These are phyloP conservation scores for Candida rishiriensis DNA, from an alignment of 805 yeast genomes.

Conservation along the genomic window DNA sequence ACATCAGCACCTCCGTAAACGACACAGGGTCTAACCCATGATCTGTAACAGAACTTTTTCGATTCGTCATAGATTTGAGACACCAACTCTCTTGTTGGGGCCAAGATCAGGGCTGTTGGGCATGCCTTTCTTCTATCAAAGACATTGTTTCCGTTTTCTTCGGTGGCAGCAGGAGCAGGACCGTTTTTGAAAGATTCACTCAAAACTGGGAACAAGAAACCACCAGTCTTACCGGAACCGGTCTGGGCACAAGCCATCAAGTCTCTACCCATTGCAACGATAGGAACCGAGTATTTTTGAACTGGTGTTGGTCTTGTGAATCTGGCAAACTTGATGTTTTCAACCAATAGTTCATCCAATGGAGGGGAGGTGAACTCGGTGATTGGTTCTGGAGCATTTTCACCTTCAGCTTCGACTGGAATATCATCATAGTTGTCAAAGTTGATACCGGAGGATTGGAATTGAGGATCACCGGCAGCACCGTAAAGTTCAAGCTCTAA, in stretches of 20 bases:
- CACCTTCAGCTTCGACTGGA: constrained; percentile 97
- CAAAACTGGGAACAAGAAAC: constrained; percentile 95
- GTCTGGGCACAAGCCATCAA: constrained; percentile 95
- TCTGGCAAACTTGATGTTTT: constrained; percentile 82
- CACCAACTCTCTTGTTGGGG: constrained; percentile 99
- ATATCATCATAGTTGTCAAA: constrained; percentile 98
- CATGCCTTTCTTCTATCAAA: constrained; percentile 72
- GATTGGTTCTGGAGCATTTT: constrained; percentile 90
- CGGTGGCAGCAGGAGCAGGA: constrained; percentile 56
- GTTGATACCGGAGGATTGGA: constrained; percentile 95
- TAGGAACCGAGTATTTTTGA: constrained; percentile 87
- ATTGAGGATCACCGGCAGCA: constrained; percentile 60
- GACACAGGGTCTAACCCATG: constrained; percentile 96
- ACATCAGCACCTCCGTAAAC: constrained; percentile 99
- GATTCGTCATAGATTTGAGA: constrained; percentile 96
- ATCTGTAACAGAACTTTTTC: constrained; percentile 91
- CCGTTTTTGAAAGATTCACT: constrained; percentile 87
- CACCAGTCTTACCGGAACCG: constrained; percentile 99
- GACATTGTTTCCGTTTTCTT: constrained; percentile 38
- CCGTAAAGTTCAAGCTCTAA: constrained; percentile 85
- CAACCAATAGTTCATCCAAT: constrained; percentile 76
- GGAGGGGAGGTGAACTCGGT: constrained; percentile 88
- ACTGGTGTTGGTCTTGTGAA: constrained; percentile 96
- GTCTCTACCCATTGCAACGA: constrained; percentile 66
- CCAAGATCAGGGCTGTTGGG: constrained; percentile 94